A percentile compares a stretch with the other conserved stretches of the same genome.
Evolutionary conservation across 768 basidiomycete species (phyloP).

Genomic region (Gloeophyllum trabeum): DNA sequence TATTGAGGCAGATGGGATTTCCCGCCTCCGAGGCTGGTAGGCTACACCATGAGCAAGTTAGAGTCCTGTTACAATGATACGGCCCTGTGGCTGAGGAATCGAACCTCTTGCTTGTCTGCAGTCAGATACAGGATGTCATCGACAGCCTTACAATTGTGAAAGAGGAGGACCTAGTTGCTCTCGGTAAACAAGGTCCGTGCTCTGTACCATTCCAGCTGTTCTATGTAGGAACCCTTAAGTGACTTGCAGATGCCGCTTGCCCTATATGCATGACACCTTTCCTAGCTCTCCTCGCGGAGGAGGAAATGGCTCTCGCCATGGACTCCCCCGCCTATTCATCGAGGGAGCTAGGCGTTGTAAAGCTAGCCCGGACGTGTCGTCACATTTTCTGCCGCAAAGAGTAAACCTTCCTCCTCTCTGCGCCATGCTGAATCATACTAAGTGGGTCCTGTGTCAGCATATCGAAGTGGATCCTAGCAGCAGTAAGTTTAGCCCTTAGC

Average conservation of each 20-base stretch:
- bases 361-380: conserved; percentile 27
- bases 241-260: conserved; percentile 48
- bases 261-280: conserved; percentile 68
- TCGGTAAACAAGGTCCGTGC: conserved; percentile 33
- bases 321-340: conserved; percentile 66
- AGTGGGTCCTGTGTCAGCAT: neutral
- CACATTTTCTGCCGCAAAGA: conserved; percentile 80
- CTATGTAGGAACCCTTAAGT: neutral
- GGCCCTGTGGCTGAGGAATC: no score
- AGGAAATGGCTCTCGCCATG: conserved; percentile 64
- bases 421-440: neutral
- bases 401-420: conserved; percentile 22
- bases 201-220: neutral
- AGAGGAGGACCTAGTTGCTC: conserved; percentile 34
- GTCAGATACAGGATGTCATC: conserved; percentile 28
- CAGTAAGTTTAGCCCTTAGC: conserved; percentile 4
- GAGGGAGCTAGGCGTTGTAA: conserved; percentile 65
- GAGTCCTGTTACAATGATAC: no score
- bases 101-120: conserved; percentile 7
- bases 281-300: conserved; percentile 58
- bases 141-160: conserved; percentile 35
- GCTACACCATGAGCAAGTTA: no score
- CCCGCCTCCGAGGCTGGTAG: no score
- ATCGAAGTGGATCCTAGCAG: conserved; percentile 6
- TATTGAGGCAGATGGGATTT: no score